Evolutionary conservation across 441 rosid genomes (phyloP).

Genomic region (California macrophylla): DNA sequence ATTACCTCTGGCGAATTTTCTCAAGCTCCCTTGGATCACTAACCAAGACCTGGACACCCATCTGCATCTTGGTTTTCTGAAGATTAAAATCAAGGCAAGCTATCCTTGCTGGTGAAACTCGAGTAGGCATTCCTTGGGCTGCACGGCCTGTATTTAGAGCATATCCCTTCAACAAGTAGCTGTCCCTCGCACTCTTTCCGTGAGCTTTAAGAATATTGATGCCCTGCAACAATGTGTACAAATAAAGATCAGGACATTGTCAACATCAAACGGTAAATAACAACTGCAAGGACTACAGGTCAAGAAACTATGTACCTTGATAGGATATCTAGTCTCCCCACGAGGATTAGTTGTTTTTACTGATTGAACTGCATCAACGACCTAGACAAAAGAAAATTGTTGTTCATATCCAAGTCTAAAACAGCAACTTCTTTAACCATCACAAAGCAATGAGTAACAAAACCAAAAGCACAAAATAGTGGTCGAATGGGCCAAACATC

Average conservation of each 20-base stretch:
- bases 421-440: not conserved
- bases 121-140: slow-evolving; percentile 94
- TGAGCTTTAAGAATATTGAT: slow-evolving; percentile 91
- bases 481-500: not conserved
- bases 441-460: not conserved
- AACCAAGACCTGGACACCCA: slow-evolving; percentile 92
- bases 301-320: slow-evolving; percentile 39
- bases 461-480: not conserved
- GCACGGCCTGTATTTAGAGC: slow-evolving; percentile 91
- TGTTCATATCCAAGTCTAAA: not conserved
- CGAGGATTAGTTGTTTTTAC: slow-evolving; percentile 83
- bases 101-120: slow-evolving; percentile 81
- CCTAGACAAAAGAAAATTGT: slow-evolving; percentile 29
- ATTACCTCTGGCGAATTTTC: slow-evolving; percentile 68
- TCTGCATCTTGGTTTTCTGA: slow-evolving; percentile 92
- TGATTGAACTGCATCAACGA: slow-evolving; percentile 74
- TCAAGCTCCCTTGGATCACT: slow-evolving; percentile 96
- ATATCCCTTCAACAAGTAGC: slow-evolving; percentile 83
- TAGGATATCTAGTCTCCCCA: slow-evolving; percentile 84
- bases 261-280: not conserved
- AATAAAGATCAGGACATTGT: not conserved
- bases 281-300: not conserved
- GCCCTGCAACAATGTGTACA: slow-evolving; percentile 38
- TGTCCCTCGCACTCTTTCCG: slow-evolving; percentile 85
- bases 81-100: slow-evolving; percentile 96